Evolutionary conservation across 2,329 filamentous ascomycete genomes (phyloP).

Genomic region (Orbilia ellipsospora): DNA sequence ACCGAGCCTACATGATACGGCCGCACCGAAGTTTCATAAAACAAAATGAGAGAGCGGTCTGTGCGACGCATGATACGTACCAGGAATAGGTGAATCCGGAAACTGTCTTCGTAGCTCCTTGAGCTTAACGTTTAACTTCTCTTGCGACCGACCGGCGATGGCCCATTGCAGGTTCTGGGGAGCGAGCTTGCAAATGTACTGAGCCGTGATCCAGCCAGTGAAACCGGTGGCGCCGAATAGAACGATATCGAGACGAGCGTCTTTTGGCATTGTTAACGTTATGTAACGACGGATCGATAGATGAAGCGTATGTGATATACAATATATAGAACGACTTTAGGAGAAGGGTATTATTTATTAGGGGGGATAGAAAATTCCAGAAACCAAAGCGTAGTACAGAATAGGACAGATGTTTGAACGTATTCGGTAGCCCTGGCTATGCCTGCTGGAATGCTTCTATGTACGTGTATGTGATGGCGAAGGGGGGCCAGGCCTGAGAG

Average conservation of each 20-base stretch:
- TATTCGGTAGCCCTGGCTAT: too few relatives aligned
- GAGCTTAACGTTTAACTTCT: conserved; percentile 77
- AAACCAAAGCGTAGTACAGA: too few relatives aligned
- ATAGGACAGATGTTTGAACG: too few relatives aligned
- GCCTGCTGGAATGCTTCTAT: too few relatives aligned
- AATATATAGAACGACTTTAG: too few relatives aligned
- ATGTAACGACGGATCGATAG: too few relatives aligned
- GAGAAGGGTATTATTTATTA: too few relatives aligned
- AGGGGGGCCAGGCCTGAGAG: too few relatives aligned
- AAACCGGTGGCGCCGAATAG: conserved; percentile 80
- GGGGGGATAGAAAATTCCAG: too few relatives aligned
- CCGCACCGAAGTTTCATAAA: too few relatives aligned
- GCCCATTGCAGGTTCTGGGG: conserved; percentile 88
- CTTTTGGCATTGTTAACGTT: conserved; percentile 28
- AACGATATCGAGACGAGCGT: conserved; percentile 67
- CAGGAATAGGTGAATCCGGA: conserved; percentile 76
- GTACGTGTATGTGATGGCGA: too few relatives aligned
- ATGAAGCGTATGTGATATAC: not conserved
- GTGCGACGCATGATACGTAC: conserved; percentile 64
- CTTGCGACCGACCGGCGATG: conserved; percentile 81
- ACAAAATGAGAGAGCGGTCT: not conserved
- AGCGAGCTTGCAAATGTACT: conserved; percentile 77
- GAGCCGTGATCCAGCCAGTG: conserved; percentile 79
- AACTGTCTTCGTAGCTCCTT: conserved; percentile 74
- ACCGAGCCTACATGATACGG: too few relatives aligned